Percentiles rank a stretch among this genome's conserved stretches.
Conservation (phyloP, 148 eudicot genomes). For the Dysphania ambrosioides region DNA sequence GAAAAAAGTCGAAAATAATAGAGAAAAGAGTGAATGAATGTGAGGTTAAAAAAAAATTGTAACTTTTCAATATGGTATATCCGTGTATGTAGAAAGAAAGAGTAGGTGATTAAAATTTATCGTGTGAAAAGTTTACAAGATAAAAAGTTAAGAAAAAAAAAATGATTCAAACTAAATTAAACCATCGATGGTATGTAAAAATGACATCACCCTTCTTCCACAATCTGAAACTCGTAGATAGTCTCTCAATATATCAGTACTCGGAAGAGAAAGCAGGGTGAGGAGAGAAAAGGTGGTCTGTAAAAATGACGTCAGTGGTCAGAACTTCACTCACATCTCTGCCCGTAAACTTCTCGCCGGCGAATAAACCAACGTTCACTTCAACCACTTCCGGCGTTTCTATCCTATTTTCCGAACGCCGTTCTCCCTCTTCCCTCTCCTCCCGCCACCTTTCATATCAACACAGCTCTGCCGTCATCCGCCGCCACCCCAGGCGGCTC, state of each 20-base stretch:
- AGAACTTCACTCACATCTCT: background rate
- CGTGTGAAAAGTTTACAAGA: no score
- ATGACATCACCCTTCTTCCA: no score
- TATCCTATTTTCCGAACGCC: slow-evolving; percentile 8
- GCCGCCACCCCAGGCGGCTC: background rate
- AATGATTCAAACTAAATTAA: no score
- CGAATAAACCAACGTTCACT: background rate
- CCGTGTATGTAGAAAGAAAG: no score
- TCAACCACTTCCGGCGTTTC: background rate
- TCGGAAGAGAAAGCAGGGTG: background rate
- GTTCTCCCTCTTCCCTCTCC: slow-evolving; percentile 3
- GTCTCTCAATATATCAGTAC: background rate
- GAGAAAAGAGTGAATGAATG: no score
- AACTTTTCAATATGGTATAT: no score
- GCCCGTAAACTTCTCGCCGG: slow-evolving; percentile 11
- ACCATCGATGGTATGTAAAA: no score
- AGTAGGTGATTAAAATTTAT: no score
- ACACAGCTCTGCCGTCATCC: background rate
- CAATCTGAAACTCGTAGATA: no score
- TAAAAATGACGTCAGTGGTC: slow-evolving; percentile 23
- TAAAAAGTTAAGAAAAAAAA: no score
- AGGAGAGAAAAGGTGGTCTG: background rate
- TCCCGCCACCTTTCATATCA: background rate
- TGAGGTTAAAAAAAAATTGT: no score
- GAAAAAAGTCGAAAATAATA: no score